These are phyloP conservation scores for Combretum micranthum DNA, from an alignment of 345 rosid genomes.

Conservation along the genomic window DNA sequence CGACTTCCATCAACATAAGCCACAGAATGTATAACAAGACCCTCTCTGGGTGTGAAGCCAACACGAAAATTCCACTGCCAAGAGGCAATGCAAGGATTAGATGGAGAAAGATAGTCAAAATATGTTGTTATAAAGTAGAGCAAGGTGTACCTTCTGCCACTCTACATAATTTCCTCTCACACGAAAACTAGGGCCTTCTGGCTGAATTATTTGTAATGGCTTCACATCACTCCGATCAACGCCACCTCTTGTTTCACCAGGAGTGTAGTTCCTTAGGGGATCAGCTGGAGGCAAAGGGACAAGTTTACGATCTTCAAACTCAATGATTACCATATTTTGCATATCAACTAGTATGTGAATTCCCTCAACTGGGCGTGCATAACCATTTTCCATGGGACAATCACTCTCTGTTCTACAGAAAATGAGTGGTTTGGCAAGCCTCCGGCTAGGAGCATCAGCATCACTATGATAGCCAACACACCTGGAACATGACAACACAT, in stretches of 20 bases:
- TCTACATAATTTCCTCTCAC: slow-evolving; percentile 69
- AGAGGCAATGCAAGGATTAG: slow-evolving; percentile 16
- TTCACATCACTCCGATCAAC: slow-evolving; percentile 92
- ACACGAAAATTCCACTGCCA: slow-evolving; percentile 91
- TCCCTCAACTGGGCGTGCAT: slow-evolving; percentile 93
- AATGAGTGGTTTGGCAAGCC: slow-evolving; percentile 89
- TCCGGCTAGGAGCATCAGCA: slow-evolving; percentile 74
- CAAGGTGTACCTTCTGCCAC: slow-evolving; percentile 73
- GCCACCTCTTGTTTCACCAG: slow-evolving; percentile 84
- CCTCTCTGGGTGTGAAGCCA: slow-evolving; percentile 91
- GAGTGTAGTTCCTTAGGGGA: slow-evolving; percentile 82
- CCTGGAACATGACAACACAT: slow-evolving; percentile 32
- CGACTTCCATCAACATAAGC: slow-evolving; percentile 87
- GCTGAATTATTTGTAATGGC: slow-evolving; percentile 76
- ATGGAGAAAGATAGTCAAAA: neutral
- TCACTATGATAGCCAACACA: slow-evolving; percentile 78
- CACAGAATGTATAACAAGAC: slow-evolving; percentile 81
- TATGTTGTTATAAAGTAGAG: slow-evolving; percentile 1
- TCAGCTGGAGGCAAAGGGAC: slow-evolving; percentile 89
- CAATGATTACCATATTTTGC: slow-evolving; percentile 86
- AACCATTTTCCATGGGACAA: slow-evolving; percentile 94
- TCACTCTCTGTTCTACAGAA: slow-evolving; percentile 93
- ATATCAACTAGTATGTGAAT: slow-evolving; percentile 76
- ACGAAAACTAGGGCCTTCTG: slow-evolving; percentile 95
- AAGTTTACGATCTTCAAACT: slow-evolving; percentile 81